Evolutionary conservation across 169 alveolate species (phyloP).

Genomic region (Plasmodium gallinaceum): DNA sequence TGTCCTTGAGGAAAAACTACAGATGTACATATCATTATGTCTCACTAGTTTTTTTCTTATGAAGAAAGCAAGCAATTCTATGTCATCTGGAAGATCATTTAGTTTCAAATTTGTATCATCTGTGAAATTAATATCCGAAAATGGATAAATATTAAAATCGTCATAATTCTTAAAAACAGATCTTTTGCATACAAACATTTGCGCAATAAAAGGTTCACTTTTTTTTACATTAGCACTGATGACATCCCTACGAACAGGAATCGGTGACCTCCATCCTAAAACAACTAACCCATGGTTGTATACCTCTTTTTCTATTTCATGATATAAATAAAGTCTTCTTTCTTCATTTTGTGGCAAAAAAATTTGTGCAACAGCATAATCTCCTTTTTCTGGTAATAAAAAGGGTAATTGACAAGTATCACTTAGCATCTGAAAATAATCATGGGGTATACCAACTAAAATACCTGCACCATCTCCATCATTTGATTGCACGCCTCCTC

Average conservation of each 20-base stretch:
- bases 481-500: constrained; percentile 84
- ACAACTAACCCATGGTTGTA: constrained; percentile 73
- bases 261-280: constrained; percentile 84
- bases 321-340: constrained; percentile 60
- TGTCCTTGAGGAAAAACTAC: constrained; percentile 77
- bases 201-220: constrained; percentile 84
- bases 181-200: constrained; percentile 78
- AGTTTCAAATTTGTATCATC: constrained; percentile 60
- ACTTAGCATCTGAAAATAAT: constrained; percentile 75
- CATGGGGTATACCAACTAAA: constrained; percentile 73
- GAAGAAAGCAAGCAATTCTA: constrained; percentile 59
- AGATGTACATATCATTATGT: constrained; percentile 72
- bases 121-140: constrained; percentile 62
- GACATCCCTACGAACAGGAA: constrained; percentile 80
- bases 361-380: constrained; percentile 79
- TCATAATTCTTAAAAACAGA: constrained; percentile 76
- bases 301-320: constrained; percentile 46
- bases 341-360: constrained; percentile 79
- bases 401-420: constrained; percentile 78
- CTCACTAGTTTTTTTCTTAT: constrained; percentile 72
- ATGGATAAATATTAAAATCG: constrained; percentile 57
- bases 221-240: constrained; percentile 80
- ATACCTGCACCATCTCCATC: constrained; percentile 82
- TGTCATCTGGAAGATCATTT: constrained; percentile 63
- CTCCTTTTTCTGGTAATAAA: constrained; percentile 77